Percentiles rank a stretch among this genome's conserved stretches.
Conservation (phyloP, 345 rosid genomes). For the Kernera saxatilis region DNA sequence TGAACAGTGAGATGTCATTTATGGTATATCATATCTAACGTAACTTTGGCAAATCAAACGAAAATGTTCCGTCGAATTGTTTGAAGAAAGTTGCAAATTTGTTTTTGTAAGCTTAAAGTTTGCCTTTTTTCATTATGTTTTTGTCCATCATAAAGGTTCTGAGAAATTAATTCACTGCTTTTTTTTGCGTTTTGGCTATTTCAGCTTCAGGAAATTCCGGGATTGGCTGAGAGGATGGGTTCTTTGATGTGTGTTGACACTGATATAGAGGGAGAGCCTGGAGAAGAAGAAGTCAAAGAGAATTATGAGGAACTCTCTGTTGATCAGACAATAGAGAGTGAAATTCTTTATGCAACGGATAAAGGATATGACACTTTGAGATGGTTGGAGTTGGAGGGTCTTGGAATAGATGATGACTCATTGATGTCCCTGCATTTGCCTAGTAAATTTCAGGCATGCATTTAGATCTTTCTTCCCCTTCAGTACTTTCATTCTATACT, state of each 20-base stretch:
- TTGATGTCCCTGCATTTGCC: slow-evolving; percentile 56
- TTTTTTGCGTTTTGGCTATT: slow-evolving; percentile 15
- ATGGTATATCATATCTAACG: too few species aligned
- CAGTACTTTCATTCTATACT: background rate
- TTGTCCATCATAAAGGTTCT: too few species aligned
- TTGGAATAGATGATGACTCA: slow-evolving; percentile 50
- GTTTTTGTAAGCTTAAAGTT: too few species aligned
- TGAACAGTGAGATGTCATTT: too few species aligned
- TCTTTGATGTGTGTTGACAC: slow-evolving; percentile 76
- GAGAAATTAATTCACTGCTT: background rate
- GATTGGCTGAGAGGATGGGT: slow-evolving; percentile 94
- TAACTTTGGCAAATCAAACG: too few species aligned
- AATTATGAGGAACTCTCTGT: slow-evolving; percentile 32
- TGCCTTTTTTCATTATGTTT: too few species aligned
- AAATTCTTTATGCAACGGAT: slow-evolving; percentile 44
- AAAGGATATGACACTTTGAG: slow-evolving; percentile 42
- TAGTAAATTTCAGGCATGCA: slow-evolving; percentile 55
- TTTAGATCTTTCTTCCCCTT: background rate
- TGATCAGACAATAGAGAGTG: slow-evolving; percentile 45
- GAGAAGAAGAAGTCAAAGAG: slow-evolving; percentile 27
- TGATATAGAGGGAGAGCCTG: slow-evolving; percentile 29
- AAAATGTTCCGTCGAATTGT: too few species aligned
- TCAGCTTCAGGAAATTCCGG: slow-evolving; percentile 80
- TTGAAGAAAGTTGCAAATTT: too few species aligned
- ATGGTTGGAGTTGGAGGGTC: slow-evolving; percentile 93